These are phyloP conservation scores for Gastrolobium villosum DNA, from an alignment of 306 rosid species.

Conservation along the genomic window DNA sequence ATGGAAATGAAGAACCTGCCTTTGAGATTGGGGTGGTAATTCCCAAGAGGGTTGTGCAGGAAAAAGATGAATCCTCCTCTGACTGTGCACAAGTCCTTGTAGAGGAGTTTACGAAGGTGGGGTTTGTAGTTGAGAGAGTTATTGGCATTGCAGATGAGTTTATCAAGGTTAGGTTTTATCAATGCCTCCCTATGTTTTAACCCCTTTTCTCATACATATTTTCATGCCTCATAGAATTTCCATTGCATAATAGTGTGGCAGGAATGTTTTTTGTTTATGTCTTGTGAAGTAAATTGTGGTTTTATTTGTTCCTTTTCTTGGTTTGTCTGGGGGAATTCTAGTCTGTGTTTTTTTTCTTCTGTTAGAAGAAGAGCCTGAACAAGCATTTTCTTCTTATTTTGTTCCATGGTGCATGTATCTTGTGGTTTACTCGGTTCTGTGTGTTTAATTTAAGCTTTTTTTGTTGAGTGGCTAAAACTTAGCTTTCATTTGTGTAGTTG, in stretches of 20 bases:
- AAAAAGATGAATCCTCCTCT: slow-evolving; percentile 47
- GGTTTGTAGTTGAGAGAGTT: slow-evolving; percentile 77
- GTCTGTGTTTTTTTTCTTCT: background rate
- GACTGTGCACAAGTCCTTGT: slow-evolving; percentile 70
- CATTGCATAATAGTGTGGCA: slow-evolving; percentile 7
- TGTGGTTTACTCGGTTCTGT: slow-evolving; percentile 10
- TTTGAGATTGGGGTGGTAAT: slow-evolving; percentile 91
- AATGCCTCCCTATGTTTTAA: slow-evolving; percentile 16
- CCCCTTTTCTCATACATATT: background rate
- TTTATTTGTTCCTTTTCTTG: slow-evolving; percentile 10
- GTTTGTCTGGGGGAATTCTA: background rate
- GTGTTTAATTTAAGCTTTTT: slow-evolving; percentile 30
- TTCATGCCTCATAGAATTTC: slow-evolving; percentile 5
- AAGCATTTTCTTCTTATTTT: background rate
- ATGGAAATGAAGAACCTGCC: slow-evolving; percentile 58
- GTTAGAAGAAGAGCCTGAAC: background rate
- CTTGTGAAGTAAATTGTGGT: slow-evolving; percentile 18
- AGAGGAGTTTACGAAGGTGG: slow-evolving; percentile 68
- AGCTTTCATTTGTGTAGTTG: slow-evolving; percentile 59
- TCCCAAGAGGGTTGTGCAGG: slow-evolving; percentile 65
- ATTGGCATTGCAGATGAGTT: slow-evolving; percentile 90
- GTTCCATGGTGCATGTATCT: slow-evolving; percentile 17
- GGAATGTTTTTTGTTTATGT: background rate
- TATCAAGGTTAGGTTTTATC: slow-evolving; percentile 74
- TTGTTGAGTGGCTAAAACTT: slow-evolving; percentile 51